Evolutionary conservation across 257 asterid genomes (phyloP).

Genomic region (Salvia rosmarinus): DNA sequence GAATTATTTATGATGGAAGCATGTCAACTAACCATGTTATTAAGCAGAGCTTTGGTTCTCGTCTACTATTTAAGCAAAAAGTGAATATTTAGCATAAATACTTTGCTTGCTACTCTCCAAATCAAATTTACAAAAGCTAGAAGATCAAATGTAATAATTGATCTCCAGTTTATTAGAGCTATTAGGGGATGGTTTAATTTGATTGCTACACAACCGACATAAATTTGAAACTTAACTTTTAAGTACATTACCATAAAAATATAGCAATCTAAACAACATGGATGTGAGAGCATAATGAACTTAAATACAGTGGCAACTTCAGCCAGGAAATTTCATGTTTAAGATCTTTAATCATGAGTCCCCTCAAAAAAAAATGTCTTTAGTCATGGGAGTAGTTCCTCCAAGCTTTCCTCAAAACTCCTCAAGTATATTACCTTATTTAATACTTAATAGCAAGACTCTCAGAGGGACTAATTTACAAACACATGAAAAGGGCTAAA

Average conservation of each 20-base stretch:
- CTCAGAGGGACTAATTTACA: background rate
- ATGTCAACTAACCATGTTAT: background rate
- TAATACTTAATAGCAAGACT: background rate
- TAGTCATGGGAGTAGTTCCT: background rate
- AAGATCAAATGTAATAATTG: background rate
- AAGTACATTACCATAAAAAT: background rate
- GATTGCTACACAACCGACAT: background rate
- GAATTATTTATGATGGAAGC: background rate
- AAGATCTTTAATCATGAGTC: background rate
- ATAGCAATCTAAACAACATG: background rate
- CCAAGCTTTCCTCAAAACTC: background rate
- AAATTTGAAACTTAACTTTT: background rate
- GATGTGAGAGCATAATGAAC: background rate
- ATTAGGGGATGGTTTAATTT: background rate
- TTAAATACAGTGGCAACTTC: background rate
- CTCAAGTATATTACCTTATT: background rate
- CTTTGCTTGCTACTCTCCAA: constrained; percentile 15
- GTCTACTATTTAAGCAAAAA: background rate
- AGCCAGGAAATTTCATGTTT: background rate
- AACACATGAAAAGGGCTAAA: background rate
- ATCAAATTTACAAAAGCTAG: constrained; percentile 4
- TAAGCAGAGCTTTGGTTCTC: background rate
- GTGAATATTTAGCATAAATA: background rate
- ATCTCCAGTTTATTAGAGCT: background rate
- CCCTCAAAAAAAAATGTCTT: too few relatives aligned